These are phyloP conservation scores for Chrysoporthe austroafricana DNA, from an alignment of 2,329 filamentous ascomycete species.

Conservation along the genomic window DNA sequence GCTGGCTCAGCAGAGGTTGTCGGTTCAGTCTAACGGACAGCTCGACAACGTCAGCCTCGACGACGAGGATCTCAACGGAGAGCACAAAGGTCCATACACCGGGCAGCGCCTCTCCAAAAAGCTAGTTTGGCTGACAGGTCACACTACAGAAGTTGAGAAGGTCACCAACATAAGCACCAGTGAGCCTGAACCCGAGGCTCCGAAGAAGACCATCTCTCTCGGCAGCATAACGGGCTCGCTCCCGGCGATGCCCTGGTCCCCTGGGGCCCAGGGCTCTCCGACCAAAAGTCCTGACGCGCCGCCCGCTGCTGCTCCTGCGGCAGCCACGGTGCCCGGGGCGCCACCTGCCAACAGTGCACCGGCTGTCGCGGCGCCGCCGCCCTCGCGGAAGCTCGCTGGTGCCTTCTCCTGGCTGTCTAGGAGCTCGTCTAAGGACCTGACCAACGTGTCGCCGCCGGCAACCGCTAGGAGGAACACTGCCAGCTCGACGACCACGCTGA, in stretches of 20 bases:
- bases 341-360: conserved; percentile 36
- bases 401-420: conserved; percentile 87
- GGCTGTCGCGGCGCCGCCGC: conserved; percentile 42
- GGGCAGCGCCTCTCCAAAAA: neutral
- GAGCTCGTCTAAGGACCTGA: conserved; percentile 62
- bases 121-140: conserved; percentile 25
- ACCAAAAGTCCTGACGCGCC: conserved; percentile 43
- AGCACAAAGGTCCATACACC: conserved; percentile 31
- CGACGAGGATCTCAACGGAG: conserved; percentile 51
- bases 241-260: conserved; percentile 74
- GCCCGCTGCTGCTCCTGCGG: conserved; percentile 38
- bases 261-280: conserved; percentile 53
- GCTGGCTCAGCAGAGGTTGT: conserved; percentile 41
- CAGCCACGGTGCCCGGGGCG: conserved; percentile 38
- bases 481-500: conserved; percentile 77
- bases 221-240: conserved; percentile 75
- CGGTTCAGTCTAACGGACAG: conserved; percentile 46
- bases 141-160: conserved; percentile 32
- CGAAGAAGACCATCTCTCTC: conserved; percentile 64
- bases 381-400: conserved; percentile 76
- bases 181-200: conserved; percentile 37
- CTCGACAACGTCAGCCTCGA: conserved; percentile 70
- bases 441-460: conserved; percentile 56
- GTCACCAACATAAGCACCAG: conserved; percentile 40
- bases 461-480: conserved; percentile 71